Base-by-base conservation (phyloP, 108 stramenopile genomes). In the Cyclotella cryptica region DNA sequence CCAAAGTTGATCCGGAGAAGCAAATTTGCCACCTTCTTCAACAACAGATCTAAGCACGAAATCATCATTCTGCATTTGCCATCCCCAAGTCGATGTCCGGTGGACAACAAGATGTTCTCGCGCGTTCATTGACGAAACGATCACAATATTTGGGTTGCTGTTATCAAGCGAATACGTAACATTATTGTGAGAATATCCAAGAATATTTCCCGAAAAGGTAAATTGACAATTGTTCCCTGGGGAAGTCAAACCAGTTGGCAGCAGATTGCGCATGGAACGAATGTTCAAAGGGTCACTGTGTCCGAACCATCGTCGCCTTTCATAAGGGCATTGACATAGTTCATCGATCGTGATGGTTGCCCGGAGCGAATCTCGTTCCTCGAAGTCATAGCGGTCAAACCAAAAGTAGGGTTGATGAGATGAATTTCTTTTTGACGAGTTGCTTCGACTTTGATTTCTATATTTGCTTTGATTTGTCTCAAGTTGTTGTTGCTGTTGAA, bases 71-170 rank as follows among this genome's bases (percentile, higher is more conserved):
- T 59, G 40, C 14, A 76, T 57, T 39, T 76, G 61, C 75, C 75
- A 76, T 19, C 75, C 75, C 75, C 75, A 76, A 29, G 45, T 42
- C 28, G 54, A 26, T 11, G 39, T 29, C 35, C 75, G 54, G 22
- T 17, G 46, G 46, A 76, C 22, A 0, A 27, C 18, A 59, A 60
- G 30, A 54, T 15, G 21, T 44, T 54, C 40, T 43, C n/a, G 19
- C 29, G 41, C 24, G 2, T 17, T 0, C 8, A 5, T n/a, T 17
- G 28, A n/a, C 19, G 41, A 61, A 42, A 14, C 22, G 55, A 68
- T 13, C 29, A 60, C 44, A 43, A 59, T 76, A 13, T 46, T 60
- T 28, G 14, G 44, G 53, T 30, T 49, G 28, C 43, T 18, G 0
- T 40, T 17, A 61, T 39, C 57, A 4, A 58, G 10, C 5, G 45